Evolutionary conservation across 768 basidiomycete genomes (phyloP).

Genomic region (Arthromyces matolae): DNA sequence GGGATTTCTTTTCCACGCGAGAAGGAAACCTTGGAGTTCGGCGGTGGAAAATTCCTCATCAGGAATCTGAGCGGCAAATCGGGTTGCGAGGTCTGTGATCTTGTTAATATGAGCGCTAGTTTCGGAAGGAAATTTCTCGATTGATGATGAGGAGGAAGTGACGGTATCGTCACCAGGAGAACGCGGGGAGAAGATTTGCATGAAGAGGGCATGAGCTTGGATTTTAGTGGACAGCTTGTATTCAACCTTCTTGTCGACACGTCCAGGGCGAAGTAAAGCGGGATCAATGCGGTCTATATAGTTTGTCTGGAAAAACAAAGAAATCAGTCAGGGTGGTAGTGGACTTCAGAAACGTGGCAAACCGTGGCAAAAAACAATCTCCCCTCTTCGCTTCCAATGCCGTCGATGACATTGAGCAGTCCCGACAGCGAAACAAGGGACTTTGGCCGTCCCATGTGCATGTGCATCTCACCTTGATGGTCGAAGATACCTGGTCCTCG

Average conservation of each 20-base stretch:
- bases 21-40: slow-evolving; percentile 56
- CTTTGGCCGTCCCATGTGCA: slow-evolving; percentile 9
- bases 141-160: too few relatives aligned
- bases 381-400: slow-evolving; percentile 59
- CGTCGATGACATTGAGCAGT: slow-evolving; percentile 56
- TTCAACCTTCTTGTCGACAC: slow-evolving; percentile 51
- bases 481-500: slow-evolving; percentile 2
- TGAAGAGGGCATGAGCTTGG: slow-evolving; percentile 47
- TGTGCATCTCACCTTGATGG: slow-evolving; percentile 21
- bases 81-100: slow-evolving; percentile 26
- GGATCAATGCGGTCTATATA: slow-evolving; percentile 52
- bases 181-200: slow-evolving; percentile 39
- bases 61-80: slow-evolving; percentile 43
- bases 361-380: slow-evolving; percentile 60
- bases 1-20: slow-evolving; percentile 39
- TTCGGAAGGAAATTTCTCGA: not conserved
- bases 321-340: not conserved
- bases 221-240: slow-evolving; percentile 39
- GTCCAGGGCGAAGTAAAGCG: slow-evolving; percentile 52
- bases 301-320: slow-evolving; percentile 38
- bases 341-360: slow-evolving; percentile 11
- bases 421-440: slow-evolving; percentile 50
- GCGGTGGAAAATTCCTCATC: slow-evolving; percentile 50
- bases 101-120: slow-evolving; percentile 9
- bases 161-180: not conserved